These are phyloP conservation scores for Linum usitatissimum DNA, from an alignment of 345 rosid genomes.

Conservation along the genomic window DNA sequence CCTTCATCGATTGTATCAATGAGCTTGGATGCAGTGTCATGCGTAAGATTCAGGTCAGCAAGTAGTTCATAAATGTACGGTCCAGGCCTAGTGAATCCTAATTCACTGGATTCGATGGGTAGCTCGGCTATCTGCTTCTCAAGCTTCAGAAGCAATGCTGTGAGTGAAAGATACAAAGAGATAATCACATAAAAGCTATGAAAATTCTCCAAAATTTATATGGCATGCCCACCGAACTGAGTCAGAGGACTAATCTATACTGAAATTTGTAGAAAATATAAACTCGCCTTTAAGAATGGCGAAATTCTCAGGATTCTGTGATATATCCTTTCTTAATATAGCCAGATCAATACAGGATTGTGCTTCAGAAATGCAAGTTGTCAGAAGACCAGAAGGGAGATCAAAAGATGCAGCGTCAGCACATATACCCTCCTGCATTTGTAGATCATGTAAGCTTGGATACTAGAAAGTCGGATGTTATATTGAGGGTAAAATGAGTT, in stretches of 20 bases:
- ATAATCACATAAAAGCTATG: neutral
- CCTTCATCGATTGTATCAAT: slow-evolving; percentile 65
- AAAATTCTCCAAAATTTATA: slow-evolving; percentile 2
- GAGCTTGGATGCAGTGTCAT: slow-evolving; percentile 64
- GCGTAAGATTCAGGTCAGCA: slow-evolving; percentile 66
- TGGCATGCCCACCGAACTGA: slow-evolving; percentile 10
- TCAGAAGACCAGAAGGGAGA: slow-evolving; percentile 55
- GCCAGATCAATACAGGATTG: slow-evolving; percentile 70
- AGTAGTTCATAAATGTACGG: slow-evolving; percentile 77
- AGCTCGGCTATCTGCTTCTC: slow-evolving; percentile 76
- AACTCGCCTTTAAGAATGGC: slow-evolving; percentile 79
- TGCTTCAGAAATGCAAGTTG: slow-evolving; percentile 88
- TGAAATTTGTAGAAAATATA: slow-evolving; percentile 3
- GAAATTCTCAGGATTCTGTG: slow-evolving; percentile 70
- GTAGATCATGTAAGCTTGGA: slow-evolving; percentile 11
- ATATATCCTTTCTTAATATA: slow-evolving; percentile 44
- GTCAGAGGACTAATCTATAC: neutral
- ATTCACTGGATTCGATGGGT: slow-evolving; percentile 61
- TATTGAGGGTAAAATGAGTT: neutral
- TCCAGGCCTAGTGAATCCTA: slow-evolving; percentile 91
- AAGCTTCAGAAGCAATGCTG: slow-evolving; percentile 86
- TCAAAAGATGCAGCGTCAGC: slow-evolving; percentile 97
- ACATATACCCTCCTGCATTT: slow-evolving; percentile 76
- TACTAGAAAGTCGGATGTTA: neutral
- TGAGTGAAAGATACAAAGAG: slow-evolving; percentile 11